phyloP scores from a whole-genome alignment of 169 alveolate genomes.

The Plasmodium billcollinsi region DNA sequence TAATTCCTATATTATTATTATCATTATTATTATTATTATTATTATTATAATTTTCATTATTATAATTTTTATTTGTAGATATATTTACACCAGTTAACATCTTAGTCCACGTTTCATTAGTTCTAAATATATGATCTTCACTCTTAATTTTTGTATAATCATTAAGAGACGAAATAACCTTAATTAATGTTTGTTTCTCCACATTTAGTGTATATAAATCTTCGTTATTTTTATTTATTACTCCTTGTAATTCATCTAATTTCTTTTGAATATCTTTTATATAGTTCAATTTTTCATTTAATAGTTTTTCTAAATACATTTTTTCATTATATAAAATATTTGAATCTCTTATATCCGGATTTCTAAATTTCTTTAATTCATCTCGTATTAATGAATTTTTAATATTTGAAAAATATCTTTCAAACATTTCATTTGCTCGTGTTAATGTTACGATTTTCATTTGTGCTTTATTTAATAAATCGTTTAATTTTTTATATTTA shows the following conservation, averaged over 20 bases:
- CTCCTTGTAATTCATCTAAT: conserved; percentile 18
- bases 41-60: not conserved
- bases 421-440: conserved; percentile 24
- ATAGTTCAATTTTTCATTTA: conserved; percentile 17
- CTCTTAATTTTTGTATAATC: not conserved
- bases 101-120: not conserved
- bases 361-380: conserved; percentile 9
- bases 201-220: not conserved
- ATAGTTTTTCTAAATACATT: conserved; percentile 23
- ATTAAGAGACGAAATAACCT: conserved; percentile 16
- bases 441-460: conserved; percentile 33
- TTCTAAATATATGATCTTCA: no score
- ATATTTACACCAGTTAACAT: conserved; percentile 13
- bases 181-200: conserved; percentile 51
- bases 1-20: not conserved
- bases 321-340: conserved; percentile 19
- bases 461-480: conserved; percentile 52
- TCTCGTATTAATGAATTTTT: conserved; percentile 10
- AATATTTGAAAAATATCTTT: conserved; percentile 6
- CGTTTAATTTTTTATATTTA: conserved; percentile 40
- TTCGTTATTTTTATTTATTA: conserved; percentile 11
- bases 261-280: conserved; percentile 14
- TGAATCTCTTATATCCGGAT: conserved; percentile 10
- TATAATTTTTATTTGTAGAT: not conserved
- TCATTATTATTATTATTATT: not conserved